Conservation (phyloP, 2,329 filamentous ascomycete genomes). For the Ceratocystis lukuohia region DNA sequence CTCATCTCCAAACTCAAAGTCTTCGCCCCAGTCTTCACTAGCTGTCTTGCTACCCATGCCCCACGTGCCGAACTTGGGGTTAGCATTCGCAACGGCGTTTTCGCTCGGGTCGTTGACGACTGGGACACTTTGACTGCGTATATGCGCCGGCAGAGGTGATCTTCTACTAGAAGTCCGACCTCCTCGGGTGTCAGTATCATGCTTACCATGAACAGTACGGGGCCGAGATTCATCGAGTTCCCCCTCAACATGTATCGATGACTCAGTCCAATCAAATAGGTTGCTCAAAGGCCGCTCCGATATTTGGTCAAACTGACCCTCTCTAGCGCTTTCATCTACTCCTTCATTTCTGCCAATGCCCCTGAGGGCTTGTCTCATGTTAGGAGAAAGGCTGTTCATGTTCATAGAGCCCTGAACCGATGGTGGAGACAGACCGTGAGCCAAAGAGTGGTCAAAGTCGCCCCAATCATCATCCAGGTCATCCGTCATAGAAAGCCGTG, state of each 20-base stretch:
- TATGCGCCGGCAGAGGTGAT: constrained; percentile 54
- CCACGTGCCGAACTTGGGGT: constrained; percentile 66
- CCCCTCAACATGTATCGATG: constrained; percentile 46
- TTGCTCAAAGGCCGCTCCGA: constrained; percentile 48
- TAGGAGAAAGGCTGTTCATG: constrained; percentile 39
- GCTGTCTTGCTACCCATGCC: constrained; percentile 64
- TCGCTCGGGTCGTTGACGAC: constrained; percentile 51
- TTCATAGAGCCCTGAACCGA: constrained; percentile 38
- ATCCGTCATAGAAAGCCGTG: constrained; percentile 43
- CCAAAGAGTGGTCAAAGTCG: constrained; percentile 39
- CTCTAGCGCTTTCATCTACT: constrained; percentile 19
- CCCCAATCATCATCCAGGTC: constrained; percentile 54
- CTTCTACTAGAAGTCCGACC: constrained; percentile 55
- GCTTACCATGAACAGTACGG: constrained; percentile 64
- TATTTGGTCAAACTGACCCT: constrained; percentile 15
- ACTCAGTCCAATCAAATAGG: constrained; percentile 68
- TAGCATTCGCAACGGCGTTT: constrained; percentile 22
- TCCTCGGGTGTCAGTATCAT: constrained; percentile 55
- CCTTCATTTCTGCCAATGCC: constrained; percentile 37
- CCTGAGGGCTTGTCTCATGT: constrained; percentile 40
- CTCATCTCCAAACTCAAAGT: constrained; percentile 58
- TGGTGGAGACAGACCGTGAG: constrained; percentile 46
- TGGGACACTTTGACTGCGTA: constrained; percentile 70
- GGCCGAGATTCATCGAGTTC: constrained; percentile 49
- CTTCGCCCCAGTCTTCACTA: constrained; percentile 81